phyloP scores from a whole-genome alignment of 202 grass and related monocot species.

The Setaria italica region DNA sequence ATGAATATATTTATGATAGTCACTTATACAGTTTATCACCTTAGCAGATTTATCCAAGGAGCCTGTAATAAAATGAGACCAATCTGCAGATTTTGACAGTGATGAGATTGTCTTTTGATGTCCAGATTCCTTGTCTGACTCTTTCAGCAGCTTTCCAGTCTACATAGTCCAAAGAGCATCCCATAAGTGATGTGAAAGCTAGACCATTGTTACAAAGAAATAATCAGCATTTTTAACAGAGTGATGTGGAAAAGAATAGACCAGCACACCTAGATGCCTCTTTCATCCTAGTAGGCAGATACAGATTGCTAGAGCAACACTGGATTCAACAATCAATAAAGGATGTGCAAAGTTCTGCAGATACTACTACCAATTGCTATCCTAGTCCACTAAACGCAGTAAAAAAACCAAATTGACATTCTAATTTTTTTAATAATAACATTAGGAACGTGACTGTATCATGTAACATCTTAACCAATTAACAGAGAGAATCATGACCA shows the following conservation, averaged over 20 bases:
- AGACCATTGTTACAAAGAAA: neutral
- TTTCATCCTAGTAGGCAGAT: neutral
- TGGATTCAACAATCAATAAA: neutral
- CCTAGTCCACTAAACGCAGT: neutral
- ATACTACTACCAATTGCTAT: neutral
- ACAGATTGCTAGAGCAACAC: neutral
- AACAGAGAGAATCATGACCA: neutral
- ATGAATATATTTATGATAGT: neutral
- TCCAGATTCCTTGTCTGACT: slow-evolving; percentile 75
- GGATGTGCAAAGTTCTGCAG: neutral
- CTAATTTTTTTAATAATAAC: neutral
- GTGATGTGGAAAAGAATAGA: neutral
- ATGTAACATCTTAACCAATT: neutral
- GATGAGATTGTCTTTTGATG: slow-evolving; percentile 80
- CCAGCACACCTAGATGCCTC: neutral
- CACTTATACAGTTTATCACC: slow-evolving; percentile 49
- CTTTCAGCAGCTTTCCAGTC: slow-evolving; percentile 79
- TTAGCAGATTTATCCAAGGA: slow-evolving; percentile 90
- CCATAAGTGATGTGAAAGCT: neutral
- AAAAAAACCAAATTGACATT: neutral
- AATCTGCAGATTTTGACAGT: slow-evolving; percentile 69
- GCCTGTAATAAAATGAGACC: slow-evolving; percentile 84
- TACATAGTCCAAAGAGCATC: slow-evolving; percentile 38
- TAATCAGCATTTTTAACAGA: neutral
- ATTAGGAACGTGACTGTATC: neutral